Percentiles rank a stretch among this genome's conserved stretches.
Conservation (phyloP, 2,329 filamentous ascomycete species). For the Sphaerulina vaccinii region DNA sequence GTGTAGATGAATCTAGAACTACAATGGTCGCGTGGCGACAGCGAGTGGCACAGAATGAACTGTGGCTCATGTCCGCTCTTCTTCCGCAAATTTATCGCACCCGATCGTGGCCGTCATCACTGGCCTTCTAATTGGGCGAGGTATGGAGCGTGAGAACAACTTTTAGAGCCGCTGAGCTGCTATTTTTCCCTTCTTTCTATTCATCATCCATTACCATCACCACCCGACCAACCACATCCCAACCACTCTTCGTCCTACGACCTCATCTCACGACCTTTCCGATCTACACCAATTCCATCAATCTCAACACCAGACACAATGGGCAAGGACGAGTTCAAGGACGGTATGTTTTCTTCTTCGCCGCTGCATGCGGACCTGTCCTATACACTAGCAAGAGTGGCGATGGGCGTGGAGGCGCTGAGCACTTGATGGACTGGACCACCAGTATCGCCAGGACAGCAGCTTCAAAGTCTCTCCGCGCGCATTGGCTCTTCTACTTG, state of each 20-base stretch:
- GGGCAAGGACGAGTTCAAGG: slow-evolving; percentile 41
- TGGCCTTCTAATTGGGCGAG: not conserved
- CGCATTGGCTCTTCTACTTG: not conserved
- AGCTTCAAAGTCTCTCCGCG: not conserved
- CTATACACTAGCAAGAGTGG: not conserved
- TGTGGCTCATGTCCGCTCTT: too few species aligned
- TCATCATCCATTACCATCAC: not conserved
- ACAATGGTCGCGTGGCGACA: too few species aligned
- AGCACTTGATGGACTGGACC: too few species aligned
- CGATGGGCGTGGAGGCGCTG: not conserved
- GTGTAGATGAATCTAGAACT: too few species aligned
- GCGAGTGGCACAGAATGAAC: too few species aligned
- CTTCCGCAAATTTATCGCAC: too few species aligned
- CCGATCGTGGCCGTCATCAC: too few species aligned
- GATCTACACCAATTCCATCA: not conserved
- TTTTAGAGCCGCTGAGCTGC: not conserved
- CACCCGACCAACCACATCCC: not conserved
- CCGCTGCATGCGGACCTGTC: not conserved
- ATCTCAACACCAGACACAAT: slow-evolving; percentile 33
- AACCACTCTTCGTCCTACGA: not conserved
- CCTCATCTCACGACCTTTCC: not conserved
- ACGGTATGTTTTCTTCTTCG: slow-evolving; percentile 33
- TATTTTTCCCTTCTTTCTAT: not conserved
- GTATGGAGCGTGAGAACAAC: not conserved
- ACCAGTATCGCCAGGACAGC: too few species aligned